Evolutionary conservation across 192 early-diverging fungal species (phyloP).

Genomic region (Lobosporangium transversale): DNA sequence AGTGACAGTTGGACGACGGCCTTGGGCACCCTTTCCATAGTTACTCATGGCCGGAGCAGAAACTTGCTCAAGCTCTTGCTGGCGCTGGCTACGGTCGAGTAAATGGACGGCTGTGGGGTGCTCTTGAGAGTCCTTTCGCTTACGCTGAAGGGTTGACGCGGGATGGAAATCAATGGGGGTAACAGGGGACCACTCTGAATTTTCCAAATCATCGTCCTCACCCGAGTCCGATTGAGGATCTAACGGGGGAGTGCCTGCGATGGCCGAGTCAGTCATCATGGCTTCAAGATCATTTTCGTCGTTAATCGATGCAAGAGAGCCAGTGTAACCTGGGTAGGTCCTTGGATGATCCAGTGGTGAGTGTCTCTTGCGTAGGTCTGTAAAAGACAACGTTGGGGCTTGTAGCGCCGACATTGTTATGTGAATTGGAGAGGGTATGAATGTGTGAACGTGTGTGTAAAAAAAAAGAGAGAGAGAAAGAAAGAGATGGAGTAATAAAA

Average conservation of each 20-base stretch:
- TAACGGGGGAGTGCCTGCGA: slow-evolving; percentile 10
- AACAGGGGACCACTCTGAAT: slow-evolving; percentile 3
- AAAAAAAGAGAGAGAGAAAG: no score
- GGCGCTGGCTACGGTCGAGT: slow-evolving; percentile 10
- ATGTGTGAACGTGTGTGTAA: no score
- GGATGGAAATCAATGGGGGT: slow-evolving; percentile 5
- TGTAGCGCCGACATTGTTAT: no score
- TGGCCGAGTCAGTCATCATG: slow-evolving; percentile 19
- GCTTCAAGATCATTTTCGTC: slow-evolving; percentile 1
- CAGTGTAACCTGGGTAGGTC: no score
- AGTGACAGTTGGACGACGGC: slow-evolving; percentile 33
- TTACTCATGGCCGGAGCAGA: slow-evolving; percentile 1
- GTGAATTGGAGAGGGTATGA: no score
- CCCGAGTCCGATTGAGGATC: slow-evolving; percentile 21
- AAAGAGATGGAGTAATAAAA: no score
- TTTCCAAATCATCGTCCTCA: slow-evolving; percentile 4
- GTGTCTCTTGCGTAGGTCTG: no score
- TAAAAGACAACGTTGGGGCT: no score
- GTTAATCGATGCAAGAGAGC: no score
- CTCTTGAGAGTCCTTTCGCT: slow-evolving; percentile 34
- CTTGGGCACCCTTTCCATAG: slow-evolving; percentile 16
- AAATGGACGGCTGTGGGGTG: slow-evolving; percentile 3
- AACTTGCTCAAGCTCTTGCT: slow-evolving; percentile 7
- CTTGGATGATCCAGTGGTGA: no score
- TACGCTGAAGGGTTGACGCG: slow-evolving; percentile 20